phyloP scores from a whole-genome alignment of 225 moss, liverwort and hornwort genomes.

The Straminergon stramineum region DNA sequence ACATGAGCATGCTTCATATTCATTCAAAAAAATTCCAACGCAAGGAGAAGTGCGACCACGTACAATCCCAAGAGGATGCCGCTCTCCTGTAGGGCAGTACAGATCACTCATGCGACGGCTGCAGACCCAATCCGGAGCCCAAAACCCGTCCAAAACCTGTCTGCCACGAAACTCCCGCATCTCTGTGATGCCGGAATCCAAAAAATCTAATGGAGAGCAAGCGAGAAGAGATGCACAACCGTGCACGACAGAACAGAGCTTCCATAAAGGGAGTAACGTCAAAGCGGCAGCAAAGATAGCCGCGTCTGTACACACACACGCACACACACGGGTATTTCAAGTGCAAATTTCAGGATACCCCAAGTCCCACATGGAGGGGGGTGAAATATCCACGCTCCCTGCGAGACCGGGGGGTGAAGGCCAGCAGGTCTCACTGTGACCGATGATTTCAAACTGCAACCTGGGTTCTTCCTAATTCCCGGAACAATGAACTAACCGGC shows the following conservation, averaged over 20 bases:
- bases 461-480: too few relatives aligned
- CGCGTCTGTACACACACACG: neutral
- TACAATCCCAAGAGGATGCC: conserved; percentile 78
- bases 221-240: too few relatives aligned
- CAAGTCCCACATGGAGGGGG: too few relatives aligned
- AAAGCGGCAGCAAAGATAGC: neutral
- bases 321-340: too few relatives aligned
- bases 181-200: neutral
- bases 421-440: too few relatives aligned
- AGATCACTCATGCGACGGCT: conserved; percentile 60
- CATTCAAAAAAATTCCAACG: neutral
- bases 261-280: neutral
- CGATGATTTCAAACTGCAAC: too few relatives aligned
- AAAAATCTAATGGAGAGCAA: too few relatives aligned
- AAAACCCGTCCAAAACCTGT: neutral
- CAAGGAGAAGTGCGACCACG: neutral
- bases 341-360: too few relatives aligned
- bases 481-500: too few relatives aligned
- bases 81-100: conserved; percentile 88
- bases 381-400: too few relatives aligned
- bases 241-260: neutral
- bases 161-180: neutral
- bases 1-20: too few relatives aligned
- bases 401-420: too few relatives aligned
- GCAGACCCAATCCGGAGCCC: neutral